A percentile compares a stretch with the other conserved stretches of the same genome.
Evolutionary conservation across 768 basidiomycete genomes (phyloP).

Genomic region (Myochromella boudieri): DNA sequence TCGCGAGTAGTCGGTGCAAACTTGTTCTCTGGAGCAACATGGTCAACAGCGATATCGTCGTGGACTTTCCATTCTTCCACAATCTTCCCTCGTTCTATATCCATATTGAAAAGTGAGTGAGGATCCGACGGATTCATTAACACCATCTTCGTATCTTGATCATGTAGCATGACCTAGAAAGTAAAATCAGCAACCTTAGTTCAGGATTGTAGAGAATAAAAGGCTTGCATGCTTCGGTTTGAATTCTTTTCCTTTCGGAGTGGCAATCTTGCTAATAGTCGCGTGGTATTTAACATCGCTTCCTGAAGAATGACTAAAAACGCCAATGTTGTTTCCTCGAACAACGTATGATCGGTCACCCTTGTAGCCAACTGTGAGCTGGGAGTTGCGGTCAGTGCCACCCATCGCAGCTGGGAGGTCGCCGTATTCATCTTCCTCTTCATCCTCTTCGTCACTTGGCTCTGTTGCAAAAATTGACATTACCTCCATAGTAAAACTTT

Average conservation of each 20-base stretch:
- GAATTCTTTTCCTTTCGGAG: conserved; percentile 80
- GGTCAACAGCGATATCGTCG: conserved; percentile 80
- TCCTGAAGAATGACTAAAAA: conserved; percentile 74
- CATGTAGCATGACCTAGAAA: conserved; percentile 88
- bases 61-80: conserved; percentile 99
- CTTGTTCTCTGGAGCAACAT: conserved; percentile 91
- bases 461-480: conserved; percentile 29
- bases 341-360: conserved; percentile 94
- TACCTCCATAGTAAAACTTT: background rate
- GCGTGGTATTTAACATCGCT: conserved; percentile 81
- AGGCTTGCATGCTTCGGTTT: conserved; percentile 75
- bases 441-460: conserved; percentile 36
- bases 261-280: conserved; percentile 81
- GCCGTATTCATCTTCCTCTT: conserved; percentile 46
- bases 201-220: background rate
- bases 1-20: conserved; percentile 91
- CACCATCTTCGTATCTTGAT: conserved; percentile 95
- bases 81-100: conserved; percentile 92
- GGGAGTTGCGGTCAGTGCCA: conserved; percentile 76
- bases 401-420: conserved; percentile 38
- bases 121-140: conserved; percentile 82
- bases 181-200: background rate
- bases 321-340: conserved; percentile 88
- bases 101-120: conserved; percentile 85
- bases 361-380: conserved; percentile 92